Percentiles rank a stretch among this genome's conserved stretches.
Evolutionary conservation across 495 filamentous ascomycete species (phyloP).

Genomic region (Neurospora terricola): DNA sequence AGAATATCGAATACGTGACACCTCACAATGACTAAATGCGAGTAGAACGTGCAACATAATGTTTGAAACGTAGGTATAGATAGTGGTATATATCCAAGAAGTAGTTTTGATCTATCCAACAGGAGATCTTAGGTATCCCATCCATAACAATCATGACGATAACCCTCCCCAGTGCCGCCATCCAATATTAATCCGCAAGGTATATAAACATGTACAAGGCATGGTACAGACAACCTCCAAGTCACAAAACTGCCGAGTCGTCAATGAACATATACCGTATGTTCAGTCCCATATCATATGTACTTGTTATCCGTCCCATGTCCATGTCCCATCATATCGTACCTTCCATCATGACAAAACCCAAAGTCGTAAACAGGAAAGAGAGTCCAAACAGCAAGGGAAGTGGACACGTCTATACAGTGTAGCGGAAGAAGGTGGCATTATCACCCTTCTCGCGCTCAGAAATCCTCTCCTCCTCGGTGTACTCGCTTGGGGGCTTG

Average conservation of each 20-base stretch:
- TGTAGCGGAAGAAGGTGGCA: constrained; percentile 47
- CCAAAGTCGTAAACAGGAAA: background rate
- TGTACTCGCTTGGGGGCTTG: constrained; percentile 37
- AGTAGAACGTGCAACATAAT: background rate
- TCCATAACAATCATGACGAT: background rate
- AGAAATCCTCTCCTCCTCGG: constrained; percentile 30
- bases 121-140: background rate
- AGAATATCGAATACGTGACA: too few relatives aligned
- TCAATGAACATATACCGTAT: background rate
- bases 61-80: background rate
- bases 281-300: background rate
- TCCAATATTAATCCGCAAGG: background rate
- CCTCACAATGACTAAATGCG: background rate
- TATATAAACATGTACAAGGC: background rate
- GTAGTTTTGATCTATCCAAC: background rate
- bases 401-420: constrained; percentile 21
- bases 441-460: constrained; percentile 41
- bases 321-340: background rate
- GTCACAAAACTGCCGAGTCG: background rate
- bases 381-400: background rate
- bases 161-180: background rate
- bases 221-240: background rate
- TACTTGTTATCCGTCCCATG: background rate
- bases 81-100: background rate
- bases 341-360: background rate